These are phyloP conservation scores for Pseudozyma hubeiensis DNA, from an alignment of 1,284 basidiomycete genomes.

Conservation along the genomic window DNA sequence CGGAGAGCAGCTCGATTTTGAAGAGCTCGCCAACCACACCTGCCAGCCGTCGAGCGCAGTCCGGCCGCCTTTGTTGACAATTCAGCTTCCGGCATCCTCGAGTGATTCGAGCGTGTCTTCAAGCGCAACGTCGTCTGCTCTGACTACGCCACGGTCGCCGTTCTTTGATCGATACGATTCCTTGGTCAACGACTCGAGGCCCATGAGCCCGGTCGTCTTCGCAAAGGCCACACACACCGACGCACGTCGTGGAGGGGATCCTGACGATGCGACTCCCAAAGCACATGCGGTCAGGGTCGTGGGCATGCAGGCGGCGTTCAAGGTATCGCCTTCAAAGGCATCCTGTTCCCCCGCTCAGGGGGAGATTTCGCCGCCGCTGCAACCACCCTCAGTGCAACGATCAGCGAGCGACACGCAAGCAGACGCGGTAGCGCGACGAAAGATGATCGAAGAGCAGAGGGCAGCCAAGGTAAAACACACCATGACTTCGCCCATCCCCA, in stretches of 20 bases:
- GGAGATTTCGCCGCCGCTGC: constrained; percentile 3
- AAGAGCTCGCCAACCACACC: constrained; percentile 52
- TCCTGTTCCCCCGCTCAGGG: not conserved
- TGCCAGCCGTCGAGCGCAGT: constrained; percentile 27
- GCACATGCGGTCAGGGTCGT: constrained; percentile 36
- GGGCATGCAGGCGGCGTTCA: constrained; percentile 27
- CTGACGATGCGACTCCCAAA: constrained; percentile 34
- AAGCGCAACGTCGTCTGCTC: constrained; percentile 12
- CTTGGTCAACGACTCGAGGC: constrained; percentile 26
- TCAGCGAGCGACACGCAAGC: constrained; percentile 26
- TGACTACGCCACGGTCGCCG: constrained; percentile 33
- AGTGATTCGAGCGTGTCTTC: constrained; percentile 22
- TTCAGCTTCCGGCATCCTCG: constrained; percentile 25
- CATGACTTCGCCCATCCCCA: constrained; percentile 31
- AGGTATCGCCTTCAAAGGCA: constrained; percentile 17
- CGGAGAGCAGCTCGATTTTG: constrained; percentile 50
- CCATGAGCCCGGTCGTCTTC: constrained; percentile 34
- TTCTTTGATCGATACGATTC: constrained; percentile 53
- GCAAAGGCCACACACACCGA: not conserved
- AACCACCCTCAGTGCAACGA: constrained; percentile 18
- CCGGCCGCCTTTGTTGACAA: constrained; percentile 28
- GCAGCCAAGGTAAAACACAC: constrained; percentile 44
- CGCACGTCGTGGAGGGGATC: not conserved
- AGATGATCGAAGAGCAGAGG: constrained; percentile 53
- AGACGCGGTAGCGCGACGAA: constrained; percentile 36